Evolutionary conservation across 768 basidiomycete genomes (phyloP), one percentile per base, ranked within the genome.

Genomic region (Candolleomyces aberdarensis): DNA sequence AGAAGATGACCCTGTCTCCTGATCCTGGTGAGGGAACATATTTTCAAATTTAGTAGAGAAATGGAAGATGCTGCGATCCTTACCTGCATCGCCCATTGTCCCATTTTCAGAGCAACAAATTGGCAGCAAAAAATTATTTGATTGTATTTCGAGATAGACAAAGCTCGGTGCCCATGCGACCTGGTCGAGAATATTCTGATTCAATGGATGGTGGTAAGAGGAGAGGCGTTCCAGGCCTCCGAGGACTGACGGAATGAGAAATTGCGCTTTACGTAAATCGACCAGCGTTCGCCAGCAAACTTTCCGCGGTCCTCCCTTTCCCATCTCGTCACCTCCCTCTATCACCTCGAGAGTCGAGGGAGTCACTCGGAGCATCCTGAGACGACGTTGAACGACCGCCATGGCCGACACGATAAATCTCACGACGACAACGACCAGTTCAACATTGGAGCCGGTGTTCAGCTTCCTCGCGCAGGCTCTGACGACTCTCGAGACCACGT

Each of bases 401-500:
- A 17, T 17, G 44, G 44, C 44, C 19, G 17, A 46, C 19, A 46
- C 56, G 43, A 17, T 60, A 40, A 14, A 54, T 48, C 53, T 41
- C 52, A 10, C n/a, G 15, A 60, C 43, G n/a, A 29, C 20, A 17
- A 44, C 51, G 13, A 44, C 36, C 13, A 43, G n/a, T 5, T 48
- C 74, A 29, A 72, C 76, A 1, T 68, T 82, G 32, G 78, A 78
- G 56, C 79, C 80, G 9, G 63, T 94, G 36, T 83, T 94, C 68
- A 72, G 83, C 3, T 81, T 92, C 64, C 74, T 96, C 48, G 82
- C 89, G 3, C 79, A 82, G 50, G 80, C 85, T 0, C 75, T 91
- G 44, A 74, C 82, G 3, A 83, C 82, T 2, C 66, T 86, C 3
- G 86, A 92, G 72, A 76, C 79, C 15, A 80, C 83, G 0, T 94